phyloP scores from a whole-genome alignment of 2,329 filamentous ascomycete genomes.

The Fusarium sp. region DNA sequence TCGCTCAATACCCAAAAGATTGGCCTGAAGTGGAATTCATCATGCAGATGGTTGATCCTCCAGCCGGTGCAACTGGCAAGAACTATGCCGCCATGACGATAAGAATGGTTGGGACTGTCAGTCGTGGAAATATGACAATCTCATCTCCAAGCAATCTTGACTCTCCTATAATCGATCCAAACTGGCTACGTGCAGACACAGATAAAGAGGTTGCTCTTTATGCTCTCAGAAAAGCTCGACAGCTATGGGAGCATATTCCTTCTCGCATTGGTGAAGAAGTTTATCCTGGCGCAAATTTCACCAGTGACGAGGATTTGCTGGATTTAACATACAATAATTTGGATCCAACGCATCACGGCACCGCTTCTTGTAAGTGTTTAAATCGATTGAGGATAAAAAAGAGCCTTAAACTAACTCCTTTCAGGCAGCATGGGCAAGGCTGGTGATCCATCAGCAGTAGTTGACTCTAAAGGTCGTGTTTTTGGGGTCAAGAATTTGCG shows the following conservation, averaged over 20 bases:
- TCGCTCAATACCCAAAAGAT: constrained; percentile 46
- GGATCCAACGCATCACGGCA: background rate
- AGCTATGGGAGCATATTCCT: constrained; percentile 4
- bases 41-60: constrained; percentile 16
- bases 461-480: background rate
- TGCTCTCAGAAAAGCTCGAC: background rate
- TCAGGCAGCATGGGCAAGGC: background rate
- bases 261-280: background rate
- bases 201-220: constrained; percentile 57
- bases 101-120: constrained; percentile 55
- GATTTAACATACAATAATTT: constrained; percentile 3
- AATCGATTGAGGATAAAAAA: accelerated
- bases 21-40: constrained; percentile 53
- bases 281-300: background rate
- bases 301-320: background rate
- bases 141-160: constrained; percentile 48
- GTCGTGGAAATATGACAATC: constrained; percentile 59
- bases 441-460: background rate
- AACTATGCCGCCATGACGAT: constrained; percentile 37
- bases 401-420: background rate
- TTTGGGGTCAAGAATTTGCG: background rate
- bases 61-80: constrained; percentile 5
- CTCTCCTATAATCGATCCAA: constrained; percentile 58
- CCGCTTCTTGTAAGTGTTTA: background rate
- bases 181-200: constrained; percentile 57